Conservation (phyloP, 495 filamentous ascomycete species). For the Tuber calosporum region DNA sequence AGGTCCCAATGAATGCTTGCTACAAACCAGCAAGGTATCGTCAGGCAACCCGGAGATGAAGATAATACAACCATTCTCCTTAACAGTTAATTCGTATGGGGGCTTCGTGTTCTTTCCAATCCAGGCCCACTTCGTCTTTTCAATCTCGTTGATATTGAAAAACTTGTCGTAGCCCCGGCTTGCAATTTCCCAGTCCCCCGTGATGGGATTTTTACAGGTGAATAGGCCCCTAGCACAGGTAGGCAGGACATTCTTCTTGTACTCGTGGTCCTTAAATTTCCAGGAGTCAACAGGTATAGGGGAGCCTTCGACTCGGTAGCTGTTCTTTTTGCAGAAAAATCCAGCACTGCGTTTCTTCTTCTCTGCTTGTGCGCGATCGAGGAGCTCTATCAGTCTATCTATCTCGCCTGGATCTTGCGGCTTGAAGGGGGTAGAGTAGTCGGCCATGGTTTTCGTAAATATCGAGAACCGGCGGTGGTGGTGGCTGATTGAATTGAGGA, state of each 20-base stretch:
- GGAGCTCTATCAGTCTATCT: conserved; percentile 45
- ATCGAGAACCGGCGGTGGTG: background rate
- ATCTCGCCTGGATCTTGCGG: conserved; percentile 52
- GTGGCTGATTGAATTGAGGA: background rate
- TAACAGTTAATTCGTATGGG: conserved; percentile 91
- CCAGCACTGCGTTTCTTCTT: background rate
- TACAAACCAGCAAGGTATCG: conserved; percentile 82
- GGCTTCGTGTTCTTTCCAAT: conserved; percentile 69
- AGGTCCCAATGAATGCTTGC: conserved; percentile 89
- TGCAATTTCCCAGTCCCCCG: conserved; percentile 65
- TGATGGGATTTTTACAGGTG: conserved; percentile 55
- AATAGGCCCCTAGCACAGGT: conserved; percentile 91
- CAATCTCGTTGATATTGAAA: conserved; percentile 82
- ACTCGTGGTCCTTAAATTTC: conserved; percentile 90
- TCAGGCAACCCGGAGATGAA: conserved; percentile 90
- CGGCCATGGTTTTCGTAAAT: conserved; percentile 7
- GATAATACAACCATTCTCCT: conserved; percentile 98
- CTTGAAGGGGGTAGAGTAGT: conserved; percentile 16
- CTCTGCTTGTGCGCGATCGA: conserved; percentile 41
- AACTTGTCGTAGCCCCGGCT: conserved; percentile 96
- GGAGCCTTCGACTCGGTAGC: conserved; percentile 57
- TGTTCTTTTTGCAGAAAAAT: conserved; percentile 58
- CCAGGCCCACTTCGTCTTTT: conserved; percentile 70
- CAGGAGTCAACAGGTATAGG: conserved; percentile 73
- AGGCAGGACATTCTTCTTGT: conserved; percentile 74